phyloP scores from a whole-genome alignment of 176 grass and related monocot genomes.

The Oropetium thomaeum region DNA sequence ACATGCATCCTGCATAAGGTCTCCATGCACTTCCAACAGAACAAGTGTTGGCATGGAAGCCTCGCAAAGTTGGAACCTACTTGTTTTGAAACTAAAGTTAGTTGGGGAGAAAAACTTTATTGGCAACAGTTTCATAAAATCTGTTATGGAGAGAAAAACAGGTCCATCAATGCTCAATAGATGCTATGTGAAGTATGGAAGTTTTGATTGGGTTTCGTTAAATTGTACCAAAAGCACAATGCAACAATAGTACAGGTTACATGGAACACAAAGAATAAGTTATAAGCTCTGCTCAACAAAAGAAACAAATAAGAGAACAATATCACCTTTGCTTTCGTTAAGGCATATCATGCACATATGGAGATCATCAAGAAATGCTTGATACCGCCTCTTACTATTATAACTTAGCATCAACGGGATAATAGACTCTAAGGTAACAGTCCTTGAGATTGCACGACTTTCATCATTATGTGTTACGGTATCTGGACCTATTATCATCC shows the following conservation, averaged over 20 bases:
- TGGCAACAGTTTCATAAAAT: background rate
- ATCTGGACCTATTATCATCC: constrained; percentile 33
- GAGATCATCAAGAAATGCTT: background rate
- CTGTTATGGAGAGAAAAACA: background rate
- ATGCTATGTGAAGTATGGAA: background rate
- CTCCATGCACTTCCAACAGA: constrained; percentile 33
- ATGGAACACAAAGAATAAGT: background rate
- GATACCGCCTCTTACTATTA: background rate
- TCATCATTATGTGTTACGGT: background rate
- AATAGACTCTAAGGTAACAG: constrained; percentile 26
- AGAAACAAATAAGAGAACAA: background rate
- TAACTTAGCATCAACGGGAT: constrained; percentile 51
- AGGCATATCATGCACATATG: background rate
- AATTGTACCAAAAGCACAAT: background rate
- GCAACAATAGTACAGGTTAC: background rate
- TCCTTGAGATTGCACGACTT: constrained; percentile 33
- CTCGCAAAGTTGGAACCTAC: constrained; percentile 40
- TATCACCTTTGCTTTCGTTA: background rate
- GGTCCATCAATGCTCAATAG: background rate
- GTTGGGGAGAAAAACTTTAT: background rate
- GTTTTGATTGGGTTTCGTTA: background rate
- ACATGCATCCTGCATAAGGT: constrained; percentile 48
- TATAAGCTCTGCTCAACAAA: background rate
- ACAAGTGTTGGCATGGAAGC: constrained; percentile 30
- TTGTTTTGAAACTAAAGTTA: constrained; percentile 22